Base-by-base conservation (phyloP, 164 flowering plant genomes). In the Tetracentron sinense region DNA sequence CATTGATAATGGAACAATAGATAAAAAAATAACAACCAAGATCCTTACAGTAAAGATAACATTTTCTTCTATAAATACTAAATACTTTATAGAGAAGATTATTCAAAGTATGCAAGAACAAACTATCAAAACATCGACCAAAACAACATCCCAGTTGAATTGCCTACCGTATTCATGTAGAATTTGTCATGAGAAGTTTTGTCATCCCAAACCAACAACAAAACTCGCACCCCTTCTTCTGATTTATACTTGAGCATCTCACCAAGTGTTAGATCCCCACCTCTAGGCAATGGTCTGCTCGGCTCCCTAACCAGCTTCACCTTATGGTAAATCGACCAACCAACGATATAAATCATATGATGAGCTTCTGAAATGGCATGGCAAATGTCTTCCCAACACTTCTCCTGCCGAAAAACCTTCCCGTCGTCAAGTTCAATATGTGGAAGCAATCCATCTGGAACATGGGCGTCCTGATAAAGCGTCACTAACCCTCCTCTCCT, bases 401-500 rank as follows among this genome's bases (percentile, higher is more conserved):
- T 68, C 23, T 48, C 78, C 38, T 85, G 89, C 69, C 60, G 60
- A 31, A 62, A 85, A 30, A 50, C 56, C 25, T 28, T 59, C 42
- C 81, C 82, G 4, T 56, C 60, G 0, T 83, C 92, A 70, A 87
- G 64, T 56, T 80, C 75, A 16, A 87, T 77, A 55, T 69, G 70
- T 23, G 86, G 87, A 31, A 80, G 47, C 56, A 35, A 35, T 23
- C 74, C 69, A 0, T 81, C 86, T n/a, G 62, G 51, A 54, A 76
- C 82, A 55, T 87, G 92, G 7, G 92, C 92, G 63, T 87, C 92
- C 74, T 87, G 92, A 55, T 84, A 87, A n/a, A 87, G 77, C 22
- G 83, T 87, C 56, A 87, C 78, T 0, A 60, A n/a, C 1, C 92
- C 84, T 2, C 92, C 92, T 22, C 30, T 69, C 60, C 88, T 69